These are phyloP conservation scores for Xylaria sp. DNA, from an alignment of 2,329 filamentous ascomycete species.

Conservation along the genomic window DNA sequence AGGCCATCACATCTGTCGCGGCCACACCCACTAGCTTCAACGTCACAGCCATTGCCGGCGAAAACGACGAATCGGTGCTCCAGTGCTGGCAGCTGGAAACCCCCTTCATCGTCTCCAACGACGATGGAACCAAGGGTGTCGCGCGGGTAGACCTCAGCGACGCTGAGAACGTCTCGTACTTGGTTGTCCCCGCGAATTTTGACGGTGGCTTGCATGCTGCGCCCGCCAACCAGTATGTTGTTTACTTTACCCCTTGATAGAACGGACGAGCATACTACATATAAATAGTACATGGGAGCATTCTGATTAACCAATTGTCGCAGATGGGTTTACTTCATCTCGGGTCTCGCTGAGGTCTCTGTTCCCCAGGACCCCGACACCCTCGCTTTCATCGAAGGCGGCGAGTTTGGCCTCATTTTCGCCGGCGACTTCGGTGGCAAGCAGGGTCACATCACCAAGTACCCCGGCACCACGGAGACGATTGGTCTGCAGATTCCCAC, in stretches of 20 bases:
- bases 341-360: conserved; percentile 37
- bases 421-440: conserved; percentile 36
- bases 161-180: conserved; percentile 32
- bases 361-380: conserved; percentile 33
- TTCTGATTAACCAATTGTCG: background rate
- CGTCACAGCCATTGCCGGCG: conserved; percentile 34
- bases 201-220: conserved; percentile 38
- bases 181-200: conserved; percentile 33
- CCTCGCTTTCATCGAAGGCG: conserved; percentile 34
- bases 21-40: conserved; percentile 28
- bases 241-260: background rate
- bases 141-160: conserved; percentile 29
- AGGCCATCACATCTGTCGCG: background rate
- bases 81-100: conserved; percentile 39
- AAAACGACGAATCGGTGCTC: conserved; percentile 33
- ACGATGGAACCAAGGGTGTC: conserved; percentile 32
- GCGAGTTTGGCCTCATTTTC: conserved; percentile 37
- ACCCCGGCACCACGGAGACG: conserved; percentile 35
- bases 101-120: conserved; percentile 31
- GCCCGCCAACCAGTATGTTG: conserved; percentile 36
- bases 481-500: conserved; percentile 35
- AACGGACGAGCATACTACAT: background rate
- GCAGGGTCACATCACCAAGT: conserved; percentile 37
- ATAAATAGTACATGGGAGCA: too few relatives aligned
- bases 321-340: conserved; percentile 34